A percentile compares a stretch with the other conserved stretches of the same genome.
Evolutionary conservation across 2,329 filamentous ascomycete genomes (phyloP).

Genomic region (Geosmithia morbida): DNA sequence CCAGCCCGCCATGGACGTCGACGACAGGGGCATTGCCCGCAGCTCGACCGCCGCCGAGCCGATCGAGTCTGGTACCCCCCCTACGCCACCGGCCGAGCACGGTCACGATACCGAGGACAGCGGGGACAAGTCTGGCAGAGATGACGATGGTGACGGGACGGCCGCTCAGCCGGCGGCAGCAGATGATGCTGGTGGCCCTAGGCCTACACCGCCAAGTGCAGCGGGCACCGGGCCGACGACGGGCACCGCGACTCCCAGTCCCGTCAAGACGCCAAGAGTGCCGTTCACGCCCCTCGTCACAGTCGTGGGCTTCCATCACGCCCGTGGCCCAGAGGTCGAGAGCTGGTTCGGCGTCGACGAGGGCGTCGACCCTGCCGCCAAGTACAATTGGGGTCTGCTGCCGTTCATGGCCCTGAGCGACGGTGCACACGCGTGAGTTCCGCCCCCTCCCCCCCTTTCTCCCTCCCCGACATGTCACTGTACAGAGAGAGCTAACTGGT

Average conservation of each 20-base stretch:
- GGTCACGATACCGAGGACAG: too few species aligned
- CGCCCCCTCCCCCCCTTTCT: too few species aligned
- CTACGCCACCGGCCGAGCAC: too few species aligned
- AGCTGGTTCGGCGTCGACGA: constrained; percentile 71
- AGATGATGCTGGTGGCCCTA: too few species aligned
- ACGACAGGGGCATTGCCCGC: neutral
- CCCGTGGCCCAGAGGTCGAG: constrained; percentile 83
- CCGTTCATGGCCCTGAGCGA: constrained; percentile 97
- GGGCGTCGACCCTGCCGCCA: constrained; percentile 60
- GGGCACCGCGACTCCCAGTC: constrained; percentile 2
- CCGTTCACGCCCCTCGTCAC: constrained; percentile 56
- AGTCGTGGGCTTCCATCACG: constrained; percentile 76
- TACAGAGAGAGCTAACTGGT: too few species aligned
- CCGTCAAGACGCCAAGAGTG: constrained; percentile 11
- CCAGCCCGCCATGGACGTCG: neutral
- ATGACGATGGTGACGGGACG: neutral
- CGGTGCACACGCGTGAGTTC: constrained; percentile 73
- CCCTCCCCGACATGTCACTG: too few species aligned
- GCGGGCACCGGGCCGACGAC: constrained; percentile 5
- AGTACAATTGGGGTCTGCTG: constrained; percentile 82
- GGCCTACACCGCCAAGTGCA: constrained; percentile 2
- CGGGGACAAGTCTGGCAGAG: too few species aligned
- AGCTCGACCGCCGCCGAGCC: neutral
- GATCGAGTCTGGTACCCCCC: neutral
- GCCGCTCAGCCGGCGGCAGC: neutral